Evolutionary conservation across 805 yeast species (phyloP).

Genomic region (Saturnispora mendoncae): DNA sequence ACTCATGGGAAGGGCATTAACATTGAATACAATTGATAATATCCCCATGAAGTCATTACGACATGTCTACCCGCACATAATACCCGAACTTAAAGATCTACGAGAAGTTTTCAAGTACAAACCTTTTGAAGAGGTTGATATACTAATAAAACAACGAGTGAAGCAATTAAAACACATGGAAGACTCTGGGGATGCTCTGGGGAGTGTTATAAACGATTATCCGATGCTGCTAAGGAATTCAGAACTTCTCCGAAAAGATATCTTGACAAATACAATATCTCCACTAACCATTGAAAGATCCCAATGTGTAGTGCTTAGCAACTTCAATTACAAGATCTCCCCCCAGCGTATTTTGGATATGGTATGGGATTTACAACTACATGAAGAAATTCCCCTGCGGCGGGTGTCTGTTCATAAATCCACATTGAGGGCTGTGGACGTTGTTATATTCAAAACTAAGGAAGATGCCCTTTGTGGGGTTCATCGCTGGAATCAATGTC

Average conservation of each 20-base stretch:
- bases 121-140: not conserved
- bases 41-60: not conserved
- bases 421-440: conserved; percentile 1
- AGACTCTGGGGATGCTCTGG: not conserved
- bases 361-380: conserved; percentile 8
- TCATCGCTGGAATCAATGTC: conserved; percentile 5
- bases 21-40: not conserved
- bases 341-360: not conserved
- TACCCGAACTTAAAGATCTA: conserved; percentile 6
- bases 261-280: too few relatives aligned
- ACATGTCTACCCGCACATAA: not conserved
- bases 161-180: not conserved
- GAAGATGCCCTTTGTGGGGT: conserved; percentile 1
- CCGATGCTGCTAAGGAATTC: too few relatives aligned
- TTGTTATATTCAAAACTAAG: conserved; percentile 4
- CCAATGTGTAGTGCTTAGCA: conserved; percentile 5
- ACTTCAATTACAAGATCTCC: conserved; percentile 2
- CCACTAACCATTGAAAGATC: conserved; percentile 5
- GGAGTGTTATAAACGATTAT: not conserved
- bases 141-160: not conserved
- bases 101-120: not conserved
- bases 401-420: not conserved
- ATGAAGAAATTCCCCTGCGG: not conserved
- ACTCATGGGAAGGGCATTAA: conserved; percentile 1
- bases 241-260: not conserved